Base-by-base conservation (phyloP, 2,329 filamentous ascomycete species). In the Fusarium subglutinans region DNA sequence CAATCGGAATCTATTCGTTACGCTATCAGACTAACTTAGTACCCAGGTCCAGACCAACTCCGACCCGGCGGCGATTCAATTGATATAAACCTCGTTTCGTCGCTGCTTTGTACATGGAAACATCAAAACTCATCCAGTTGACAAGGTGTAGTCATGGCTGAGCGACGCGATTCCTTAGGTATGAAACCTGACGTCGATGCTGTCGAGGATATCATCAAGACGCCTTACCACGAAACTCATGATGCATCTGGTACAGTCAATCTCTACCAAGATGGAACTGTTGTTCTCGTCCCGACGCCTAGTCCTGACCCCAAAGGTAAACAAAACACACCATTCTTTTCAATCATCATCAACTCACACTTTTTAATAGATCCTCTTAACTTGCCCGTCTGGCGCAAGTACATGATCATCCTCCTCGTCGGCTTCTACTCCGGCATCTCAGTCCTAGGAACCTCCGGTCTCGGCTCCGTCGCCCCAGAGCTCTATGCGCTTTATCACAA, bases 381-480 rank as follows among this genome's bases (percentile, higher is more conserved):
- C 18, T 28, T 68, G 11, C 63, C 65, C 1, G 1, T 14, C 2
- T 68, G 65, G 65, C 63, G 63, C 11, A 68, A 68, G 24, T 67
- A 68, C 24, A 53, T 47, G 35, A 54, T 68, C 17, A 68, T 68
- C 11, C 35, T 68, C 14, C 47, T 68, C 9, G 63, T 68, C 1
- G 65, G 65, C 24, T 68, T 68, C 18, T 68, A 68, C 22, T 68
- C 65, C 13, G 53, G 65, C 2, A 68, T 68, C 18, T 47, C 65
- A 22, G 65, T 68, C 14, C 63, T 68, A 2, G 65, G 65, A 2
- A 68, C 65, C 3, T 68, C 65, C 6, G 65, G 65, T 15, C 63
- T 68, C 5, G 65, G 63, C 8, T 26, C 65, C 18, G 65, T 68
- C 0, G 28, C 54, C 0, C 65, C 65, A 3, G 63, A 68, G 2